Evolutionary conservation across 1,284 basidiomycete species (phyloP), one percentile per base, ranked within the genome.

Genomic region (Porogramme epimiltina): DNA sequence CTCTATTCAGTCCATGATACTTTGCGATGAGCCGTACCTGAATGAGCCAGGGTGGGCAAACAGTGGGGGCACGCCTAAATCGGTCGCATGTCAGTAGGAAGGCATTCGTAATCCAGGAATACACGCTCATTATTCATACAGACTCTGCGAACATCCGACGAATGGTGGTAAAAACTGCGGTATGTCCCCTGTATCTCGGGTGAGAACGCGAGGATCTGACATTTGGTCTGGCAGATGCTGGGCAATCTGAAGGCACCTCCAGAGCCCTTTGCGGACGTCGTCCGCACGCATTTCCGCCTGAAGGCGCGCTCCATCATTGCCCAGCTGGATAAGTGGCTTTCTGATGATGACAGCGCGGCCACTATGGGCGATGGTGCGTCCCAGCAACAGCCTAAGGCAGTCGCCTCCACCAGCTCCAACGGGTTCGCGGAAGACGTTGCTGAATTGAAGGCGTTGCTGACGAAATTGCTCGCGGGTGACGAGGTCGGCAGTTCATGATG

Each of bases 1-100:
- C 40, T 95, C 92, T n/a, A 94, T 95, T 40, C 93, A 95, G 72
- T 91, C 90, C 5, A 90, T 96, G 87, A 95, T 95, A 58, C 73
- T 95, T 20, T 92, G 89, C 56, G 91, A 94, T 11, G 92, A 95
- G 61, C 92, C 93, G 4, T 93, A 91, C 65, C 68, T 91, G 51
- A 95, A 94, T 61, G 94, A 97, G 69, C 94, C 94, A 13, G 91
- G 87, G 4, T 94, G 91, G 91, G 85, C 89, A 18, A 72, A 71
- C 37, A 77, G 78, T 49, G 81, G 75, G 13, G 91, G 91, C 16
- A 89, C 87, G 24, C 77, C 88, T 6, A 78, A 80, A 57, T 92
- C 89, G 22, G 77, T 76, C 63, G 84, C 85, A 51, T 92, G 89
- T 90, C 66, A 70, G 83, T 71, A 25, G 16, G 6, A 6, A 6